Percentiles rank a stretch among this genome's conserved stretches.
phyloP scores from a whole-genome alignment of 2,329 filamentous ascomycete genomes.

The Beauveria rudraprayagi region DNA sequence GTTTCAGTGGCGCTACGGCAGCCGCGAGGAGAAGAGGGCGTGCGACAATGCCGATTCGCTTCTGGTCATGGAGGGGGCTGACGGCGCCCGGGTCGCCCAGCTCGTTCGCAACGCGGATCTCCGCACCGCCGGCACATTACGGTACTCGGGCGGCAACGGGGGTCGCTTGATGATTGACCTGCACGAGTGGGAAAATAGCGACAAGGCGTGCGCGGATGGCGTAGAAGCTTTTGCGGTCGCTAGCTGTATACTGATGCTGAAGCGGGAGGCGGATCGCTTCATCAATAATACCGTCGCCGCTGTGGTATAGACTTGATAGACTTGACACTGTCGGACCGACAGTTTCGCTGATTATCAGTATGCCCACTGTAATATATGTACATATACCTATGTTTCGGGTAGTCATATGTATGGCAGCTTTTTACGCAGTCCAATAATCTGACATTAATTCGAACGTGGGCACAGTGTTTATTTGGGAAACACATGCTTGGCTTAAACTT shows the following conservation, averaged over 20 bases:
- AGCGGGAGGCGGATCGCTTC: constrained; percentile 18
- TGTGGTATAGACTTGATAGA: constrained; percentile 2
- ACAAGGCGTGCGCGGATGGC: constrained; percentile 7
- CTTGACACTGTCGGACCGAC: not conserved
- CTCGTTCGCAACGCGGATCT: constrained; percentile 16
- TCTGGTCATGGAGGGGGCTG: constrained; percentile 14
- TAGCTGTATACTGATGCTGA: constrained; percentile 17
- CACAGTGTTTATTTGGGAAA: no score
- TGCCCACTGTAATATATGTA: not conserved
- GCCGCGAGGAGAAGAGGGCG: constrained; percentile 11
- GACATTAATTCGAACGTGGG: no score
- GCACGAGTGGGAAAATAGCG: constrained; percentile 13
- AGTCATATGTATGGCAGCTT: no score
- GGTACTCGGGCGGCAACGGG: constrained; percentile 17
- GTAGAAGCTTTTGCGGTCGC: constrained; percentile 18
- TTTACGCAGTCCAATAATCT: no score
- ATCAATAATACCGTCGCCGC: constrained; percentile 15
- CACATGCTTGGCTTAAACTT: no score
- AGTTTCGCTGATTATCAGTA: no score
- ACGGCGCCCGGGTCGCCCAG: constrained; percentile 13
- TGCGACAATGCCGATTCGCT: constrained; percentile 14
- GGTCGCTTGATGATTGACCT: constrained; percentile 18
- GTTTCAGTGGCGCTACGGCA: constrained; percentile 18
- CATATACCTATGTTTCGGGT: no score
- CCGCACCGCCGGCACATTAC: constrained; percentile 15